phyloP scores from a whole-genome alignment of 768 basidiomycete species.

The Lactarius indigo region DNA sequence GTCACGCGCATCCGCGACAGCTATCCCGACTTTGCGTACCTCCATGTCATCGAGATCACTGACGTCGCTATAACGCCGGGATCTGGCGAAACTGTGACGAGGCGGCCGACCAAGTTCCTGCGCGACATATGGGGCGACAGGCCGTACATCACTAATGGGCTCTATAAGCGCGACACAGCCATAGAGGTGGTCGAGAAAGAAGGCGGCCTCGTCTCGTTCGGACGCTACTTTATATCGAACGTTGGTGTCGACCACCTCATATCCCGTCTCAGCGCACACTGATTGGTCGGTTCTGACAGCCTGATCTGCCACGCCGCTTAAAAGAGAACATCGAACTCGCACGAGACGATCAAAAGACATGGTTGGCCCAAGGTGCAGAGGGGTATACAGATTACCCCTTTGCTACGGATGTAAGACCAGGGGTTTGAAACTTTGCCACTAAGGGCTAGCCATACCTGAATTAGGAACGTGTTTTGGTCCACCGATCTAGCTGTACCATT shows the following conservation, averaged over 20 bases:
- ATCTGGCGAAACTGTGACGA: not conserved
- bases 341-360: not conserved
- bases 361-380: not conserved
- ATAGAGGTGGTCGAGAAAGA: conserved; percentile 15
- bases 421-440: not conserved
- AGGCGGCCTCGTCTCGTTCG: conserved; percentile 20
- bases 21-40: conserved; percentile 22
- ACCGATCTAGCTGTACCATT: not conserved
- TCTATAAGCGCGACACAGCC: conserved; percentile 28
- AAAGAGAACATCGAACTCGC: not conserved
- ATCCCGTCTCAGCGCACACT: not conserved
- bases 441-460: not conserved
- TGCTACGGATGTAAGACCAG: not conserved
- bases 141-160: conserved; percentile 28
- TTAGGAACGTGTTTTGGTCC: not conserved
- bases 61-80: not conserved
- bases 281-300: conserved; percentile 8
- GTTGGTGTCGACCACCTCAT: not conserved
- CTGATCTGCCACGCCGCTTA: conserved; percentile 24
- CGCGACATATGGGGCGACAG: conserved; percentile 28
- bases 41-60: conserved; percentile 34
- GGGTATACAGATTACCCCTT: conserved; percentile 28
- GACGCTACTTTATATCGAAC: conserved; percentile 17
- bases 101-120: conserved; percentile 27
- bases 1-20: conserved; percentile 27